These are phyloP conservation scores for Fomes fomentarius DNA, from an alignment of 1,284 basidiomycete species.

Conservation along the genomic window DNA sequence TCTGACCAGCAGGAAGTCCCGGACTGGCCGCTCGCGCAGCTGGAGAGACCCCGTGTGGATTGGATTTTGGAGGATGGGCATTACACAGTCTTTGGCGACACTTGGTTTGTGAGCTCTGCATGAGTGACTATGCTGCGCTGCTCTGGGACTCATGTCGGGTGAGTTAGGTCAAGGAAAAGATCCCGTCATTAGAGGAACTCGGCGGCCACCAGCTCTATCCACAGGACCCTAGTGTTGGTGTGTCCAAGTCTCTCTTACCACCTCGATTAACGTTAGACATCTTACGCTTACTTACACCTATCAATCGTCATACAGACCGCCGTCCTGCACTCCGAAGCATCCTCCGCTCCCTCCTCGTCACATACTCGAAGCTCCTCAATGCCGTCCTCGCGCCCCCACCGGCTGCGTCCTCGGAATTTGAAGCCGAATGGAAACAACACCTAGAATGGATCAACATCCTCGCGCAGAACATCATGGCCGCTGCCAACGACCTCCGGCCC, in stretches of 20 bases:
- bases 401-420: constrained; percentile 40
- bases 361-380: constrained; percentile 67
- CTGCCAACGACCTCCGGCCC: constrained; percentile 80
- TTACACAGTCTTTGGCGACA: constrained; percentile 79
- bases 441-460: constrained; percentile 77
- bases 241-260: constrained; percentile 22
- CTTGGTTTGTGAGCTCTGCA: constrained; percentile 79
- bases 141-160: not conserved
- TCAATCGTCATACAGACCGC: constrained; percentile 55
- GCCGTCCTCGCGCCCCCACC: constrained; percentile 68
- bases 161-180: constrained; percentile 70
- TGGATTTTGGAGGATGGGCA: constrained; percentile 76
- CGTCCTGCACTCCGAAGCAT: constrained; percentile 70
- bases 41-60: constrained; percentile 81
- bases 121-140: constrained; percentile 15
- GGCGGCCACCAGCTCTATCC: constrained; percentile 78
- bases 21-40: constrained; percentile 67
- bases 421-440: constrained; percentile 70
- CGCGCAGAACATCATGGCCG: constrained; percentile 81
- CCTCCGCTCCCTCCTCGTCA: constrained; percentile 69
- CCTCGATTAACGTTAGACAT: too few species aligned
- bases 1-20: constrained; percentile 71
- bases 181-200: constrained; percentile 69
- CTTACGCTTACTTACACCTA: too few species aligned
- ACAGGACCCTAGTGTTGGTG: constrained; percentile 65